Evolutionary conservation across 768 basidiomycete genomes (phyloP).

Genomic region (Pisolithus sp.): DNA sequence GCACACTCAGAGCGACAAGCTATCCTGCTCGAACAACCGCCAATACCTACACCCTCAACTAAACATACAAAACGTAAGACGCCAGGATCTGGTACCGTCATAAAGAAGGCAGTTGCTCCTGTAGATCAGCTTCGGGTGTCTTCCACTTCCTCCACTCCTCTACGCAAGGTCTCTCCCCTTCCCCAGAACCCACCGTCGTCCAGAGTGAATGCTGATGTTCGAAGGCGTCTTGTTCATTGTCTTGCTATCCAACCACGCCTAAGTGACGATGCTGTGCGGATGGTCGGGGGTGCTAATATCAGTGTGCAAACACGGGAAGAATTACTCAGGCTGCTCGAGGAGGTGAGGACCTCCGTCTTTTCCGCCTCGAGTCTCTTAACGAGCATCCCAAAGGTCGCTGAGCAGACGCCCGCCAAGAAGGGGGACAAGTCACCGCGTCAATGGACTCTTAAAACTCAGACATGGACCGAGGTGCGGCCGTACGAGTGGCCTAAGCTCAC

Average conservation of each 20-base stretch:
- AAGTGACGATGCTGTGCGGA: conserved; percentile 28
- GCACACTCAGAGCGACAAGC: conserved; percentile 45
- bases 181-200: conserved; percentile 15
- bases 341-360: conserved; percentile 32
- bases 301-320: conserved; percentile 33
- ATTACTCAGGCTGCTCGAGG: conserved; percentile 42
- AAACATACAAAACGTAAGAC: conserved; percentile 41
- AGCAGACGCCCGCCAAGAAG: conserved; percentile 32
- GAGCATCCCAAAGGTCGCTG: conserved; percentile 40
- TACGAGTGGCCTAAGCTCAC: conserved; percentile 51
- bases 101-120: conserved; percentile 11
- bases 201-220: conserved; percentile 18
- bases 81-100: conserved; percentile 21
- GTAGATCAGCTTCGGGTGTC: conserved; percentile 26
- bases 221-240: conserved; percentile 42
- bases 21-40: conserved; percentile 36
- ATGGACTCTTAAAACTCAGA: conserved; percentile 49
- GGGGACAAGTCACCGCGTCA: conserved; percentile 32
- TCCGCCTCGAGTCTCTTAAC: not conserved
- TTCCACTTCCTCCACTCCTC: conserved; percentile 21
- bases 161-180: conserved; percentile 27
- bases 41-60: conserved; percentile 18
- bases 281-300: conserved; percentile 40
- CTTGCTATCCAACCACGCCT: conserved; percentile 46
- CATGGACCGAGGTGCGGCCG: conserved; percentile 69